Evolutionary conservation across 2,329 filamentous ascomycete genomes (phyloP).

Genomic region (Botrytis sinoallii): DNA sequence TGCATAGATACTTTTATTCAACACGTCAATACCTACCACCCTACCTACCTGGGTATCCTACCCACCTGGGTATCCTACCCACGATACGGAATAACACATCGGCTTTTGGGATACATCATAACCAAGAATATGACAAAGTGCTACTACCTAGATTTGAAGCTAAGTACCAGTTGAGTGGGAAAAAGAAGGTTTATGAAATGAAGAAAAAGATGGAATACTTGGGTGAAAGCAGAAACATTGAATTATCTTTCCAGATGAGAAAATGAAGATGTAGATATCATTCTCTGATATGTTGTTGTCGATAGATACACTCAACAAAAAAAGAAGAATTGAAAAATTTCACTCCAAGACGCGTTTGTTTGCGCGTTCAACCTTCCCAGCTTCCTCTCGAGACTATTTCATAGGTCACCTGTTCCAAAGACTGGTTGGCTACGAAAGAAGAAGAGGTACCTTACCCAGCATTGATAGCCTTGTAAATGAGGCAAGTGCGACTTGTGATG

Average conservation of each 20-base stretch:
- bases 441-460: background rate
- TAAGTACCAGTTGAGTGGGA: background rate
- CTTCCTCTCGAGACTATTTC: background rate
- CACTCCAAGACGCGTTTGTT: background rate
- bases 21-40: background rate
- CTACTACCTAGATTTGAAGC: background rate
- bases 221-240: background rate
- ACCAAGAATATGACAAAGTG: constrained; percentile 3
- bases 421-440: background rate
- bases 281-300: background rate
- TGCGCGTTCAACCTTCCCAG: background rate
- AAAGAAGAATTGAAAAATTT: background rate
- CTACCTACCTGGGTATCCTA: background rate
- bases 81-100: background rate
- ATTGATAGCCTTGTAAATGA: background rate
- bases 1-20: background rate
- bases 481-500: background rate
- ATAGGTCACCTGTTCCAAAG: background rate
- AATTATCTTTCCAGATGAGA: background rate
- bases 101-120: background rate
- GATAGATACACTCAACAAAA: background rate
- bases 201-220: background rate
- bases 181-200: background rate
- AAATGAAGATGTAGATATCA: background rate
- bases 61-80: background rate